Percentiles rank a stretch among this genome's conserved stretches.
Conservation (phyloP, 2,329 filamentous ascomycete genomes). For the Cladobotryum mycophilum region DNA sequence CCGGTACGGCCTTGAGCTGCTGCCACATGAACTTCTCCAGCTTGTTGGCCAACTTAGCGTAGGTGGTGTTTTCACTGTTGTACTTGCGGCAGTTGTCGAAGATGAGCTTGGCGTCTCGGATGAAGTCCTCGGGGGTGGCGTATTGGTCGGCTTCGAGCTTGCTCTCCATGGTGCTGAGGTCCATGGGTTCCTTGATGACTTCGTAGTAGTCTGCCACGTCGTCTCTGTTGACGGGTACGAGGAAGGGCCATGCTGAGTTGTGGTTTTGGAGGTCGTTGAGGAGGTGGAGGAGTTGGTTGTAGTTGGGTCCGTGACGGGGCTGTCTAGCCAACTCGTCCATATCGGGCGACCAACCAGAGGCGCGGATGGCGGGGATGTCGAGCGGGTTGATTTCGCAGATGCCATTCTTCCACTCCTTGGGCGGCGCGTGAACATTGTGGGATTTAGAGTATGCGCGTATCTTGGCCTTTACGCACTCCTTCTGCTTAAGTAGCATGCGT, state of each 20-base stretch:
- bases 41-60: slow-evolving; percentile 91
- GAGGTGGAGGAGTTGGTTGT: slow-evolving; percentile 86
- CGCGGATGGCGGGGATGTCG: slow-evolving; percentile 79
- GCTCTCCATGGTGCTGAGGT: slow-evolving; percentile 88
- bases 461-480: slow-evolving; percentile 90
- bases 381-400: slow-evolving; percentile 74
- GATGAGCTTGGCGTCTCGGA: slow-evolving; percentile 79
- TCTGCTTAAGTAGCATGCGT: slow-evolving; percentile 94
- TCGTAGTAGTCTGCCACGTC: slow-evolving; percentile 99
- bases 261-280: slow-evolving; percentile 96
- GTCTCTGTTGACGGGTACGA: slow-evolving; percentile 87
- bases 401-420: slow-evolving; percentile 76
- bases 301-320: slow-evolving; percentile 91
- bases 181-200: slow-evolving; percentile 97
- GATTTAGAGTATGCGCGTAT: slow-evolving; percentile 86
- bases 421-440: slow-evolving; percentile 79
- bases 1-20: slow-evolving; percentile 83
- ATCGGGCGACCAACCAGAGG: slow-evolving; percentile 89
- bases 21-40: slow-evolving; percentile 93
- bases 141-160: slow-evolving; percentile 95
- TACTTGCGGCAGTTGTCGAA: slow-evolving; percentile 95
- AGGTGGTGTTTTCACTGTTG: slow-evolving; percentile 91
- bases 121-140: slow-evolving; percentile 84
- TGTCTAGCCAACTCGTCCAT: slow-evolving; percentile 97
- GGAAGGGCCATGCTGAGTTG: slow-evolving; percentile 88